phyloP scores from a whole-genome alignment of 164 flowering plant genomes.

The Chimonanthus praecox region DNA sequence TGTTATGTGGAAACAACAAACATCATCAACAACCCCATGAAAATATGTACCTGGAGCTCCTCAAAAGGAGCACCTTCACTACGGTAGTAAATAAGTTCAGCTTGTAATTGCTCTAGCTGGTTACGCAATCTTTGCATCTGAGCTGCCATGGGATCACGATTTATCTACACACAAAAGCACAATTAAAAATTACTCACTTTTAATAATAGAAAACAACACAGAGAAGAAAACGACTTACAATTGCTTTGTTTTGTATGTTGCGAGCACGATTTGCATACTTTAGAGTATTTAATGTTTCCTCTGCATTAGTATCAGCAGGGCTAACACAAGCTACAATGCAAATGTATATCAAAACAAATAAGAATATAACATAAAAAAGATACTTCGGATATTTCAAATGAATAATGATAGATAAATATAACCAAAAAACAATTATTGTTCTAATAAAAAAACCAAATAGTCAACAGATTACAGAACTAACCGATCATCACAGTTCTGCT shows the following conservation, averaged over 20 bases:
- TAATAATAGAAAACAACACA: background rate
- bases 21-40: background rate
- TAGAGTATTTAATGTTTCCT: slow-evolving; percentile 89
- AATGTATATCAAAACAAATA: background rate
- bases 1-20: background rate
- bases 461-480: slow-evolving; percentile 23
- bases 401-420: background rate
- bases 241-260: slow-evolving; percentile 92
- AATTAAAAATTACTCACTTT: background rate
- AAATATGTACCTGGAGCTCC: slow-evolving; percentile 68
- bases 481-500: slow-evolving; percentile 99
- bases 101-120: slow-evolving; percentile 85
- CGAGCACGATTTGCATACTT: slow-evolving; percentile 99
- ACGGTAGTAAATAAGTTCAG: slow-evolving; percentile 72
- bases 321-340: slow-evolving; percentile 79
- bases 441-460: background rate
- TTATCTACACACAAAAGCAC: slow-evolving; percentile 44
- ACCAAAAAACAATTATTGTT: background rate
- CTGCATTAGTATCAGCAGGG: slow-evolving; percentile 97
- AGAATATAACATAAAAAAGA: background rate
- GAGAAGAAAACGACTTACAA: slow-evolving; percentile 45
- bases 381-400: background rate
- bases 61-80: slow-evolving; percentile 79
- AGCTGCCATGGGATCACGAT: slow-evolving; percentile 86
- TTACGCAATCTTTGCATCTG: slow-evolving; percentile 83